Evolutionary conservation across 2,329 filamentous ascomycete genomes (phyloP).

Genomic region (Sclerotinia glacialis): DNA sequence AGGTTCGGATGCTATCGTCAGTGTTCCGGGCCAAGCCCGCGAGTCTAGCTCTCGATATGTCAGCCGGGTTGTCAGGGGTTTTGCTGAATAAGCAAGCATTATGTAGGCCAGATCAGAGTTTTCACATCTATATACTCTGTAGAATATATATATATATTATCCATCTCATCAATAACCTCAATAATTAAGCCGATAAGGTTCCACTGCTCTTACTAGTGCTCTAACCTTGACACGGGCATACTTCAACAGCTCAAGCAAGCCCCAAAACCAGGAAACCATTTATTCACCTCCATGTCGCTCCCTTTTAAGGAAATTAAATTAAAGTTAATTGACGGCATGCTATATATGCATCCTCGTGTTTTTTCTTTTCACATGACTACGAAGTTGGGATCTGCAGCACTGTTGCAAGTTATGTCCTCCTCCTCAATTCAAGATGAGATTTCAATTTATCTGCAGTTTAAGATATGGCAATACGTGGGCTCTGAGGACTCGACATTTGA

Average conservation of each 20-base stretch:
- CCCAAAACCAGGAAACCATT: background rate
- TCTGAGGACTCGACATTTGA: background rate
- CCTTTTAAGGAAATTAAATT: background rate
- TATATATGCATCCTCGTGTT: no score
- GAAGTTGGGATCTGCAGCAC: background rate
- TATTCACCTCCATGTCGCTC: no score
- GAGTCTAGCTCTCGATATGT: background rate
- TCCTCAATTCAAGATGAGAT: no score
- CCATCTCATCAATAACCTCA: no score
- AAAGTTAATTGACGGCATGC: background rate
- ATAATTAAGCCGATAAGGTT: no score
- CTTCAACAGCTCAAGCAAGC: background rate
- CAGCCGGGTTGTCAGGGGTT: no score
- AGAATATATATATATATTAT: no score
- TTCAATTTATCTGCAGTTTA: background rate
- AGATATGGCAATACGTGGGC: background rate
- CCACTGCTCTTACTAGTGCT: no score
- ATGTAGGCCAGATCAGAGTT: no score
- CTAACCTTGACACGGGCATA: no score
- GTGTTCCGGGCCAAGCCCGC: background rate
- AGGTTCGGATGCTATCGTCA: background rate
- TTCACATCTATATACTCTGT: no score
- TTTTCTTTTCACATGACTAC: background rate
- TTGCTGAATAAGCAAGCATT: no score
- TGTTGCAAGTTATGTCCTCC: background rate